These are phyloP conservation scores for Botrytis deweyae DNA, from an alignment of 2,329 filamentous ascomycete species.

Conservation along the genomic window DNA sequence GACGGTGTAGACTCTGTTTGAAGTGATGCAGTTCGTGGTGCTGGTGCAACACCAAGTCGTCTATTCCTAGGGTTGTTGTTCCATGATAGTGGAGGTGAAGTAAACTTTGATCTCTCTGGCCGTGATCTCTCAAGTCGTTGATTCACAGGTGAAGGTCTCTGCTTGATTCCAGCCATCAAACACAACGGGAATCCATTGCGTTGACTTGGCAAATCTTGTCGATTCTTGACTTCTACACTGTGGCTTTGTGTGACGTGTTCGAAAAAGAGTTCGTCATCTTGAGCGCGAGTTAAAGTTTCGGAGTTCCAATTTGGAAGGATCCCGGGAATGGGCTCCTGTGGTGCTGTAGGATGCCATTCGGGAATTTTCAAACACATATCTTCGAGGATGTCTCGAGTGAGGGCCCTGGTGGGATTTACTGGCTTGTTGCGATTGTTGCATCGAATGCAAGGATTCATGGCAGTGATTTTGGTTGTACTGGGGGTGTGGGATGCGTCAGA, in stretches of 20 bases:
- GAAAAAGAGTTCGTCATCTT: neutral
- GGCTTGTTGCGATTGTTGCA: neutral
- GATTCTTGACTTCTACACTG: neutral
- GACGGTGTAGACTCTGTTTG: too few relatives aligned
- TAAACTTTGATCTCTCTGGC: neutral
- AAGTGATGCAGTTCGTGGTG: neutral
- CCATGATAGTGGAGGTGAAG: neutral
- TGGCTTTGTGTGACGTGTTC: neutral
- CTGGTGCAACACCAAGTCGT: neutral
- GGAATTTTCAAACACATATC: neutral
- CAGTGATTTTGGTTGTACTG: neutral
- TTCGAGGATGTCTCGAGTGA: constrained; percentile 6
- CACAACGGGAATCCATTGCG: neutral
- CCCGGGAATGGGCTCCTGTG: neutral
- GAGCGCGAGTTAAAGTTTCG: neutral
- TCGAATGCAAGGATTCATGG: neutral
- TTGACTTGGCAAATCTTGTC: constrained; percentile 3
- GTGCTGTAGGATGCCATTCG: neutral
- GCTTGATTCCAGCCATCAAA: neutral
- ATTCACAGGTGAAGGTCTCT: neutral
- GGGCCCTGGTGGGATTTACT: neutral
- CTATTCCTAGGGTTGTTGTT: neutral
- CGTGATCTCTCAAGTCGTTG: neutral
- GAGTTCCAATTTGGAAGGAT: neutral
- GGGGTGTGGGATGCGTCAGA: neutral